Percentiles rank a stretch among this genome's conserved stretches.
Conservation (phyloP, 371 early-diverging fungal species). For the Mortierella sp. region DNA sequence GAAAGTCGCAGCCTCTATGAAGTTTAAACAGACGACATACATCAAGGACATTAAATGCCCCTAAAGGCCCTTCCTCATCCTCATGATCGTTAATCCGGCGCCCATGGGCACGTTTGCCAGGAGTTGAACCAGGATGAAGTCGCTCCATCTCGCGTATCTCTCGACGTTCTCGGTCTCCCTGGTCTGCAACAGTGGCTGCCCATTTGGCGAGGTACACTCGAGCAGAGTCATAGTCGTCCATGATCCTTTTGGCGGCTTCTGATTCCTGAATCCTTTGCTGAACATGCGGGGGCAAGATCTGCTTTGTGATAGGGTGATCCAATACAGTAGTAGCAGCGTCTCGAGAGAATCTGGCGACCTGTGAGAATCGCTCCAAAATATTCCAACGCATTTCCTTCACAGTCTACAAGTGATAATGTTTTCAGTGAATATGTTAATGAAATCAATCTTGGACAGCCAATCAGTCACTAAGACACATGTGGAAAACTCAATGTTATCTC, state of each 20-base stretch:
- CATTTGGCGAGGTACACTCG: constrained; percentile 83
- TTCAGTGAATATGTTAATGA: neutral
- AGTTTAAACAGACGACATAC: constrained; percentile 37
- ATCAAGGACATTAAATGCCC: constrained; percentile 73
- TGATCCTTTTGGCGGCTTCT: constrained; percentile 60
- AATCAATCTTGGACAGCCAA: neutral
- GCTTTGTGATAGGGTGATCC: constrained; percentile 84
- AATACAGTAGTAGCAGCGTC: constrained; percentile 80
- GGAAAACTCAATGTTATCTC: neutral
- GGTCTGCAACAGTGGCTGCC: constrained; percentile 75
- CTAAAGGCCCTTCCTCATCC: constrained; percentile 71
- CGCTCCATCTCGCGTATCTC: constrained; percentile 60
- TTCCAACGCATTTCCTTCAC: constrained; percentile 84
- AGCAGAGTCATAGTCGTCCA: constrained; percentile 85
- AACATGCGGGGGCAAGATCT: constrained; percentile 79
- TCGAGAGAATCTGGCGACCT: constrained; percentile 83
- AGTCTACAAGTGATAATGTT: constrained; percentile 54
- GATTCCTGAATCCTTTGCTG: constrained; percentile 70
- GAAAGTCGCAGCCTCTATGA: no score
- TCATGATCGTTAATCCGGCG: constrained; percentile 39
- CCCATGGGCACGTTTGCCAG: constrained; percentile 28
- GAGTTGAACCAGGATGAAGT: constrained; percentile 24
- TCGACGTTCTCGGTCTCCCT: constrained; percentile 54
- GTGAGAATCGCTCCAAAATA: constrained; percentile 85
- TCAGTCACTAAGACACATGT: neutral